Base-by-base conservation (phyloP, 1,139 yeast genomes). In the Debaryomyces subglobosus region DNA sequence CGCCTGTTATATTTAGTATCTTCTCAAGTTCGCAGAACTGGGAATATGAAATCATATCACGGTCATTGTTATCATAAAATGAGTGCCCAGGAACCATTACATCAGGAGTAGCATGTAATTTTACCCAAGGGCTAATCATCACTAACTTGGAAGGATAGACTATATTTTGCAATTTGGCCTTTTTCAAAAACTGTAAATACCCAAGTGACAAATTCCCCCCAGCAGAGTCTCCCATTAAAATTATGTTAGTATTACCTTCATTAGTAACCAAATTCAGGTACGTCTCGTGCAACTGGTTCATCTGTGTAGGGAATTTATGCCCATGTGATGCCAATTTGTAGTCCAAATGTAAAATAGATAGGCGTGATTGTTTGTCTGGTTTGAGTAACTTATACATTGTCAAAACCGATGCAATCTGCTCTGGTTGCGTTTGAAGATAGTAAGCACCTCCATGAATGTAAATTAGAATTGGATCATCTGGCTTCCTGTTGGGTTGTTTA, bases 391-490 rank as follows among this genome's bases (percentile, higher is more conserved):
- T 62, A 50, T 71, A 65, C 13, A 71, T 57, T 3, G 73, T 60
- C 15, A 68, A 45, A 10, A 72, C 32, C 0, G 71, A 56, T 48
- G 67, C 67, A 27, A 74, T 35, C 50, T 75, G 80, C 39, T 61
- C 57, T 0, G 69, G 68, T 45, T 60, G 58, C 0, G 76, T 67
- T 49, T 74, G 69, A 34, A 72, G 48, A 47, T 64, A 72, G 53
- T 65, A 75, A 2, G 79, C 80, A 2, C 81, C 81, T 15, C 81
- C 80, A 51, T 76, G 80, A 12, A 62, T 53, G 51, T 64, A 75
- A 23, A 75, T 58, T 18, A 76, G 56, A 15, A 76, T 58, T 0
- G 79, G 79, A 50, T 74, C 78, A 5, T 50, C 44, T 0, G 58
- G 50, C n/a, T 62, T 55, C 27, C 69, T 56, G 33, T 62, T 54